phyloP scores from a whole-genome alignment of 2,329 filamentous ascomycete species.

The Stagonosporopsis chrysanthemi region DNA sequence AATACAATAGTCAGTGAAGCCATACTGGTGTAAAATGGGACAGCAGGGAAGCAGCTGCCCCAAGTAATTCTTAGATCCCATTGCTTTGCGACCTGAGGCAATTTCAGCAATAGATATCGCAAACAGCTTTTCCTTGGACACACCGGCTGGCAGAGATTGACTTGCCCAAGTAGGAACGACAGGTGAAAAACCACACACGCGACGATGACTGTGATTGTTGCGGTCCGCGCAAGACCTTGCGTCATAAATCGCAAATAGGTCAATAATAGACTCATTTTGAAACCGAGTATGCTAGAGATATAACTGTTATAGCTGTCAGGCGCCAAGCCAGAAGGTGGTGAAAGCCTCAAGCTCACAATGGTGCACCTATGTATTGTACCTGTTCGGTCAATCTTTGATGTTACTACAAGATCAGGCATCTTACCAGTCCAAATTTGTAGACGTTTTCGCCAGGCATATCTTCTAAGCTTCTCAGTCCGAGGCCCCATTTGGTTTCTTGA shows the following conservation, averaged over 20 bases:
- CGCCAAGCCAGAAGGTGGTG: background rate
- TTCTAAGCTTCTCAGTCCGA: constrained; percentile 16
- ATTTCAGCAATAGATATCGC: background rate
- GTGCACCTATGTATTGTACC: constrained; percentile 29
- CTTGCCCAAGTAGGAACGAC: constrained; percentile 20
- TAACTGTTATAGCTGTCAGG: constrained; percentile 7
- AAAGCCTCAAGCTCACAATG: constrained; percentile 16
- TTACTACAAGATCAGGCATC: background rate
- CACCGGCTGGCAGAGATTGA: constrained; percentile 26
- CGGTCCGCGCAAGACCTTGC: constrained; percentile 19
- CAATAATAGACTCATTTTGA: constrained; percentile 25
- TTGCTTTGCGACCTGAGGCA: constrained; percentile 17
- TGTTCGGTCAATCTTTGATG: constrained; percentile 6
- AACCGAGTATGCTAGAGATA: constrained; percentile 26
- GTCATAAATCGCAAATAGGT: constrained; percentile 28
- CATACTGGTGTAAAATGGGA: constrained; percentile 26
- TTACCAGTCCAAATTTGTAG: constrained; percentile 26
- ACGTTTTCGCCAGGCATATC: constrained; percentile 24
- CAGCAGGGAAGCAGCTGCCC: constrained; percentile 22
- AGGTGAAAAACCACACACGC: constrained; percentile 23
- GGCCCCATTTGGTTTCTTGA: constrained; percentile 25
- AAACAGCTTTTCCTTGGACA: background rate
- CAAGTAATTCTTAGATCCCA: constrained; percentile 23
- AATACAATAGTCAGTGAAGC: constrained; percentile 23
- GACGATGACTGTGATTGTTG: constrained; percentile 20